phyloP scores from a whole-genome alignment of 2,329 filamentous ascomycete species.

The Chaetomiaceae sp. region DNA sequence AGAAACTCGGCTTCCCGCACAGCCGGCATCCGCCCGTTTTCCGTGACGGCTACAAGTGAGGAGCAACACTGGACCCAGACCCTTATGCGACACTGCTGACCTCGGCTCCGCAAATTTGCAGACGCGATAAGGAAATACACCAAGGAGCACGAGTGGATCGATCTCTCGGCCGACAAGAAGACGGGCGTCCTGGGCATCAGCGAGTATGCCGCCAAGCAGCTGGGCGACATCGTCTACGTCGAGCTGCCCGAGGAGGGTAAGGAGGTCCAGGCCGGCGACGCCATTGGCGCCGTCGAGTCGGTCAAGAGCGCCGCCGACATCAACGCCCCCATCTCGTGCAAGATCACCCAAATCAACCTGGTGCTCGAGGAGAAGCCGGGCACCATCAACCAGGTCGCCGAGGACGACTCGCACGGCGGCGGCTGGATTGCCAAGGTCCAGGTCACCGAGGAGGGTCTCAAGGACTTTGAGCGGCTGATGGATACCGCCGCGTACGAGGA shows the following conservation, averaged over 20 bases:
- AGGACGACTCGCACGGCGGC: conserved; percentile 68
- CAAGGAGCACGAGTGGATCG: conserved; percentile 97
- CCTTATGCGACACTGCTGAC: conserved; percentile 11
- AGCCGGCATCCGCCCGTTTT: conserved; percentile 43
- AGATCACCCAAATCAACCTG: conserved; percentile 68
- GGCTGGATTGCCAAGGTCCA: conserved; percentile 92
- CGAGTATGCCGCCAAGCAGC: conserved; percentile 81
- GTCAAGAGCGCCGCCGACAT: conserved; percentile 99
- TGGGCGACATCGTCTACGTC: conserved; percentile 96
- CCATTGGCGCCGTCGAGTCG: conserved; percentile 91
- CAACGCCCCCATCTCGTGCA: conserved; percentile 79
- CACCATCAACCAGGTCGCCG: conserved; percentile 84
- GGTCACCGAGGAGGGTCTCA: conserved; percentile 59
- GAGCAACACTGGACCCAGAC: conserved; percentile 32
- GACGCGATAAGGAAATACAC: conserved; percentile 79
- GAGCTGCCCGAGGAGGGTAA: conserved; percentile 75
- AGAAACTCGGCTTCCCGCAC: conserved; percentile 35
- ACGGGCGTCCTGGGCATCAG: conserved; percentile 82
- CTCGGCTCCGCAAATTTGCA: conserved; percentile 37
- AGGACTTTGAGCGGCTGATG: conserved; percentile 74
- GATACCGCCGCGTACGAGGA: conserved; percentile 70
- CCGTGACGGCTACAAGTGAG: conserved; percentile 42
- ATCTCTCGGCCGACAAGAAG: conserved; percentile 76
- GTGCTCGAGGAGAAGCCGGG: conserved; percentile 78
- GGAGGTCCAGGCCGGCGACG: conserved; percentile 70